Conservation (phyloP, 2,329 filamentous ascomycete genomes). For the Apiospora marii region DNA sequence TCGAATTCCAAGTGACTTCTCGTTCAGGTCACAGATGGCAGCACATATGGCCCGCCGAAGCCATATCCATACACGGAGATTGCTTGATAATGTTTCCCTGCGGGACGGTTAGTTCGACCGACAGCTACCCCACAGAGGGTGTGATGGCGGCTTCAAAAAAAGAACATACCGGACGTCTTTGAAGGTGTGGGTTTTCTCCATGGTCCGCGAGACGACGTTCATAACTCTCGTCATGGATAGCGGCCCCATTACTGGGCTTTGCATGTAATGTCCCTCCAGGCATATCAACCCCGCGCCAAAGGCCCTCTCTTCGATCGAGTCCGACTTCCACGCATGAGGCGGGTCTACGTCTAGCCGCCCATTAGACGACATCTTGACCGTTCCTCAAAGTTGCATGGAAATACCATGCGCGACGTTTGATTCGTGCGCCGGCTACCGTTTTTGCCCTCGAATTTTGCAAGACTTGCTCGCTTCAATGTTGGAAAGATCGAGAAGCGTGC, state of each 20-base stretch:
- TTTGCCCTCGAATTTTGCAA: not conserved
- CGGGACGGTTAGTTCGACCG: not conserved
- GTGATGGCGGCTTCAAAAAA: not conserved
- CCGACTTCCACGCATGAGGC: slow-evolving; percentile 39
- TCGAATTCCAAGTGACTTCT: slow-evolving; percentile 64
- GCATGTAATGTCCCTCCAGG: slow-evolving; percentile 67
- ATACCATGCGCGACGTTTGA: not conserved
- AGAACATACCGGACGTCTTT: slow-evolving; percentile 63
- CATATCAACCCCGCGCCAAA: slow-evolving; percentile 68
- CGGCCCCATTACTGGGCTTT: slow-evolving; percentile 63
- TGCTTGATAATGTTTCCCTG: slow-evolving; percentile 67
- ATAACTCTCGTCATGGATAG: slow-evolving; percentile 62
- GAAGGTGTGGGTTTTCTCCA: slow-evolving; percentile 70
- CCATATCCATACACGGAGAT: slow-evolving; percentile 72
- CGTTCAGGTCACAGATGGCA: slow-evolving; percentile 67
- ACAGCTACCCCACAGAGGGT: slow-evolving; percentile 22
- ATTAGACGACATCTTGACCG: slow-evolving; percentile 20
- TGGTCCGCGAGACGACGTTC: slow-evolving; percentile 65
- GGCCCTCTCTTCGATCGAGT: slow-evolving; percentile 70
- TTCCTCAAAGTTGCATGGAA: not conserved
- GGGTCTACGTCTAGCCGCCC: slow-evolving; percentile 17
- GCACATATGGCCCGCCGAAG: slow-evolving; percentile 68
- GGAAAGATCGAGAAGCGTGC: slow-evolving; percentile 4
- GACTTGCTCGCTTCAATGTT: slow-evolving; percentile 1
- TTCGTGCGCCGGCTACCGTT: not conserved